Conservation (phyloP, 176 grass and related monocot genomes). For the Themeda triandra region DNA sequence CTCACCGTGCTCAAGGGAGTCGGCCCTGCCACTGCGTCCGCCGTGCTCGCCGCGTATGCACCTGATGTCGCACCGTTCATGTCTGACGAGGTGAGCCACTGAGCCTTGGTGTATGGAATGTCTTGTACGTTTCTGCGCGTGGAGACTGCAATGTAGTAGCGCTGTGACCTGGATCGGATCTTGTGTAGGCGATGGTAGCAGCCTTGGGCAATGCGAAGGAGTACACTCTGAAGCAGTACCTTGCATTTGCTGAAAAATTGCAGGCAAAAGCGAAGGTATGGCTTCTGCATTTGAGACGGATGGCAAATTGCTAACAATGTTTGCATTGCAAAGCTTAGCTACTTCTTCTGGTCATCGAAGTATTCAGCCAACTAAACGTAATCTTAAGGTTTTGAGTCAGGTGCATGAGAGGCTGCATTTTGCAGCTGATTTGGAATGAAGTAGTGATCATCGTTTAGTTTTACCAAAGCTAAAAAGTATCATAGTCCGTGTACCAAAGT, state of each 20-base stretch:
- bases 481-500: background rate
- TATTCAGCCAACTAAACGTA: background rate
- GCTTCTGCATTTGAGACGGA: background rate
- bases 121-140: background rate
- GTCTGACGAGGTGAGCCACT: slow-evolving; percentile 74
- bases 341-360: background rate
- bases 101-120: background rate
- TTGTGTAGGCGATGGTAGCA: slow-evolving; percentile 64
- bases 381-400: background rate
- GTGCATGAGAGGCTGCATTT: background rate
- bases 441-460: background rate
- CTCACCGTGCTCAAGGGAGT: slow-evolving; percentile 76
- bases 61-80: slow-evolving; percentile 76
- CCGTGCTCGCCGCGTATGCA: slow-evolving; percentile 67
- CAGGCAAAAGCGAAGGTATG: slow-evolving; percentile 71
- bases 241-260: slow-evolving; percentile 76
- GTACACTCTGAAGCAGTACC: slow-evolving; percentile 90
- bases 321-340: background rate
- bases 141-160: background rate
- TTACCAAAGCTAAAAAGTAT: background rate
- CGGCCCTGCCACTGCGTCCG: slow-evolving; percentile 81
- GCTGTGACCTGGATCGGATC: background rate
- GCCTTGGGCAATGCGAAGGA: slow-evolving; percentile 78
- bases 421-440: background rate
- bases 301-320: background rate